Percentiles rank a stretch among this genome's conserved stretches.
These are phyloP conservation scores for Acmispon strigosus DNA, from an alignment of 306 rosid genomes.

Conservation along the genomic window DNA sequence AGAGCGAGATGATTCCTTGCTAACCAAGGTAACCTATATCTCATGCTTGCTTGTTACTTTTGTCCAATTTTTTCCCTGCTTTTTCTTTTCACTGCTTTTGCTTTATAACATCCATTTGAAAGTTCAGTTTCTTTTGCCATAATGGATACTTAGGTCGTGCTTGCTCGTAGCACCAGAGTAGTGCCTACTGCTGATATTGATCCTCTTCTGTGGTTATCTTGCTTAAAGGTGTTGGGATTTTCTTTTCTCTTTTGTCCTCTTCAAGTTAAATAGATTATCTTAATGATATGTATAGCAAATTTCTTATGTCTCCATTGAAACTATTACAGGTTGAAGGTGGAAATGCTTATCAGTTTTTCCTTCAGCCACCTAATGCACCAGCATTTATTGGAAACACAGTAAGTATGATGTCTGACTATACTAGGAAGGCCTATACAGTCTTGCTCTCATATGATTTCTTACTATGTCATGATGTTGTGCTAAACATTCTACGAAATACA, in stretches of 20 bases:
- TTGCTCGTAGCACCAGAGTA: conserved; percentile 86
- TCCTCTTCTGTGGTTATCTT: conserved; percentile 73
- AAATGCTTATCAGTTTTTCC: conserved; percentile 75
- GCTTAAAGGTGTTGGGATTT: conserved; percentile 54
- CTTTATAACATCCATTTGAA: conserved; percentile 11
- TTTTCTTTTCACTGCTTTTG: not conserved
- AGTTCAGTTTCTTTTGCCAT: conserved; percentile 2
- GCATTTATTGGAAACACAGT: conserved; percentile 96
- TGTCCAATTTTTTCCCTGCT: not conserved
- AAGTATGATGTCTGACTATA: conserved; percentile 17
- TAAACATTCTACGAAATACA: not conserved
- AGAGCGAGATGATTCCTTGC: conserved; percentile 43
- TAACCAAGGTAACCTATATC: conserved; percentile 47
- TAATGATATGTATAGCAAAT: not conserved
- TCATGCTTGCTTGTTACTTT: not conserved
- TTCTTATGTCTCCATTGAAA: conserved; percentile 11
- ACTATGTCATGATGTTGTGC: not conserved
- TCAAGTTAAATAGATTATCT: not conserved
- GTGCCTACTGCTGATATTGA: conserved; percentile 60
- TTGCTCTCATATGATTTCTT: not conserved
- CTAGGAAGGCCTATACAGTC: not conserved
- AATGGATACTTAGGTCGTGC: conserved; percentile 68
- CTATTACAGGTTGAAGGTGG: conserved; percentile 64
- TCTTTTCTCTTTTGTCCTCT: not conserved
- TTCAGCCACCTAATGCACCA: conserved; percentile 85